Evolutionary conservation across 2,329 filamentous ascomycete species (phyloP).

Genomic region (Colletotrichum graminicola): DNA sequence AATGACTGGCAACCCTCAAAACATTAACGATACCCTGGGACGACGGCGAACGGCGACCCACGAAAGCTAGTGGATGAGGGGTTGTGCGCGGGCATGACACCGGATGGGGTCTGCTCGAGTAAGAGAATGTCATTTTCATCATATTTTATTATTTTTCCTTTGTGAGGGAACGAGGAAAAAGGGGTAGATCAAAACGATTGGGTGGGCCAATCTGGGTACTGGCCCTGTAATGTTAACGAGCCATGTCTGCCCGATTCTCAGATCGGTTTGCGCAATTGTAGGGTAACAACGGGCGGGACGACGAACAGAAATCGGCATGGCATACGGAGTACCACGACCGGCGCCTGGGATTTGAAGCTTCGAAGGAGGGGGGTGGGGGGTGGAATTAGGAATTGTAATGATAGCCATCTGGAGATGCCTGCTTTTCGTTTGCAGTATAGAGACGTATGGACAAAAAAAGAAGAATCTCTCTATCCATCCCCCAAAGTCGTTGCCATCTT

Average conservation of each 20-base stretch:
- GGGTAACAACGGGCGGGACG: constrained; percentile 11
- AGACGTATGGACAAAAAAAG: constrained; percentile 5
- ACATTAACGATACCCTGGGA: constrained; percentile 41
- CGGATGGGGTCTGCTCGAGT: constrained; percentile 31
- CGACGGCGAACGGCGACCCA: constrained; percentile 38
- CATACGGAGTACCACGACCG: constrained; percentile 29
- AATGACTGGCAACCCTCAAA: constrained; percentile 21
- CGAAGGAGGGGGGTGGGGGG: neutral
- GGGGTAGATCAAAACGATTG: constrained; percentile 28
- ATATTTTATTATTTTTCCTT: constrained; percentile 9
- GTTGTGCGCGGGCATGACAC: constrained; percentile 21
- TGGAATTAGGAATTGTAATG: constrained; percentile 37
- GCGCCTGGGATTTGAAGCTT: constrained; percentile 24
- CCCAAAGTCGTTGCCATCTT: constrained; percentile 4
- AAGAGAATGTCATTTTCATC: constrained; percentile 35
- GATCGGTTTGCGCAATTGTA: constrained; percentile 33
- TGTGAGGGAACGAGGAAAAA: constrained; percentile 24
- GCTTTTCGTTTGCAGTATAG: constrained; percentile 19
- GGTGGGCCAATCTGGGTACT: constrained; percentile 39
- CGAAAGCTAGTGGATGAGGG: constrained; percentile 16
- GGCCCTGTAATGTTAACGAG: constrained; percentile 40
- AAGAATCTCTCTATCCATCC: constrained; percentile 1
- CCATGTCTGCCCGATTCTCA: constrained; percentile 38
- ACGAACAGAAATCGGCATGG: constrained; percentile 23
- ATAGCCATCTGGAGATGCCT: constrained; percentile 25